These are phyloP conservation scores for Penicillium antarcticum DNA, from an alignment of 495 filamentous ascomycete genomes.

Conservation along the genomic window DNA sequence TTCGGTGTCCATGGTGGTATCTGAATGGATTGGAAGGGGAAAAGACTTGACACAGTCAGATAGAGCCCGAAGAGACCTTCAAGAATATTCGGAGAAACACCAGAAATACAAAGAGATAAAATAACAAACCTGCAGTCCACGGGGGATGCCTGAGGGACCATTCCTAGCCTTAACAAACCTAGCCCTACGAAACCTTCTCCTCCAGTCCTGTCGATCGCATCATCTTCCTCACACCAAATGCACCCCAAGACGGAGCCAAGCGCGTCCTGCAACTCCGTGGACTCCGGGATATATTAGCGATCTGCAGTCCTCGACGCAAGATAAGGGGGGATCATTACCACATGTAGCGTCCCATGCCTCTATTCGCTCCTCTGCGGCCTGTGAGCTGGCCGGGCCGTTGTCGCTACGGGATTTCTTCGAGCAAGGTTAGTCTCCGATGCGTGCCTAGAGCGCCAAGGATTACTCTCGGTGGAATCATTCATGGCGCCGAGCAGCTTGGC, in stretches of 20 bases:
- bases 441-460: constrained; percentile 15
- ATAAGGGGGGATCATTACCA: neutral
- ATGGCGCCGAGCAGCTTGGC: constrained; percentile 20
- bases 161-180: neutral
- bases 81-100: neutral
- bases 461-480: constrained; percentile 17
- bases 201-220: neutral
- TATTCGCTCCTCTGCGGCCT: neutral
- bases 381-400: neutral
- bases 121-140: neutral
- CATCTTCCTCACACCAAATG: neutral
- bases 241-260: constrained; percentile 5
- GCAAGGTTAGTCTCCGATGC: constrained; percentile 4
- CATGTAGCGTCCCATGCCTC: neutral
- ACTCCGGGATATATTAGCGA: neutral
- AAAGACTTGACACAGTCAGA: neutral
- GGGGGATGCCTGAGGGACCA: neutral
- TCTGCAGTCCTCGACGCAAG: neutral
- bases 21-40: neutral
- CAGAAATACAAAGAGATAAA: neutral
- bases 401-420: neutral
- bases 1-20: constrained; percentile 1
- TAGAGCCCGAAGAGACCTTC: no score
- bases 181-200: neutral
- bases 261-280: neutral